Base-by-base conservation (phyloP, 306 rosid genomes). In the Prunus dulcis region DNA sequence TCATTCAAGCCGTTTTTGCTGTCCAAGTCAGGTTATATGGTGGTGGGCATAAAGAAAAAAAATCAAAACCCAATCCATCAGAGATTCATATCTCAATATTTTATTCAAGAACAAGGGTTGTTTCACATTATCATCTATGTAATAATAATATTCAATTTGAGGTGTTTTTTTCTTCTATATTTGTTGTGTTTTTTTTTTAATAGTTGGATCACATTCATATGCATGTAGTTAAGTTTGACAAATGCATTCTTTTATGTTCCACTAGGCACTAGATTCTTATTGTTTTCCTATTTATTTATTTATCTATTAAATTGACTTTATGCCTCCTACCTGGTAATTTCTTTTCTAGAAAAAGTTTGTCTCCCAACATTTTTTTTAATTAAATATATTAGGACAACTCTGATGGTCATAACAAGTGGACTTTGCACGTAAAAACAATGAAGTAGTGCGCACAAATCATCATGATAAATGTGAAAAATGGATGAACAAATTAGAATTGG, bases 251-350 rank as follows among this genome's bases (percentile, higher is more conserved):
- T 6, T 71, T 30, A 52, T 19, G 19, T 5, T 25, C 75, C 75
- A 71, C 65, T 20, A 71, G 34, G 28, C 28, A 56, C 28, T 56
- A 20, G 7, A 25, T 71, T 34, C 20, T 55, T 30, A 51, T 19
- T 25, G 22, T 17, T 69, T 51, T 5, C 6, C 23, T 6, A 20
- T 4, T 34, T n/a, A 25, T 18, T 71, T 66, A 0, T 43, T n/a
- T 43, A 67, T 67, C 2, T 7, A 67, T 67, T 38, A 56, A 11
- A 56, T 72, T 34, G 38, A 38, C 15, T 30, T 55, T 0, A 22
- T 55, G 65, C 76, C 23, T 71, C 52, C 52, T 8, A 71, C 65
- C 52, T 20, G 76, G 65, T 71, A 9, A n/a, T 55, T 32, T 71
- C 6, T 9, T 34, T 34, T 23, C 1, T 32, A 45, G 17, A 53